Evolutionary conservation across 768 basidiomycete species (phyloP), one percentile per base, ranked within the genome.

Genomic region (Sutorius australiensis): DNA sequence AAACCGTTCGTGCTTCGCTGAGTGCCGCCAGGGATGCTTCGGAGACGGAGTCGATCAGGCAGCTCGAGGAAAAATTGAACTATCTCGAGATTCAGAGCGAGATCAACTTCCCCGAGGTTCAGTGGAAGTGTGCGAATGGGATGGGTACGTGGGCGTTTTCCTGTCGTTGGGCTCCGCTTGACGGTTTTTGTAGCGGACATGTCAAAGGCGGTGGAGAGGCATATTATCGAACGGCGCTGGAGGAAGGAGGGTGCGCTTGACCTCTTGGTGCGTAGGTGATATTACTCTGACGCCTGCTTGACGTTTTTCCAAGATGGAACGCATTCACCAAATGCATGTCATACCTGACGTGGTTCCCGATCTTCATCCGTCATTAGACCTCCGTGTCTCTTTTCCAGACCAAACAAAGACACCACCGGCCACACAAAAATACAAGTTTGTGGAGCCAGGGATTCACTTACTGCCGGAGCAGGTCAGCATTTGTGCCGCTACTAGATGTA

Each of bases 271-370:
- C 13, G 53, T 32, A 12, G 16, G 39, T 28, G 6, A 13, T 28
- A 12, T 9, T 21, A 21, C 3, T 12, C 39, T 12, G 1, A 45
- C 27, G 28, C 43, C 13, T 19, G 21, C n/a, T 41, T 30, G 46
- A 21, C 32, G 9, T 9, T 11, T 37, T 17, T 30, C 30, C 7
- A 64, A 94, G 88, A 97, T 97, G 92, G 90, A 97, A 65, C 87
- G 95, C 64, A 64, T 98, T 41, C 78, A 92, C 60, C 90, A 94
- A 72, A 92, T 97, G 92, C 73, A 85, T 46, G 85, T 98, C 52
- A 77, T 97, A 2, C 95, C 95, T 0, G 95, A 99, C 64, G 73
- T 95, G 11, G 67, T 98, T 16, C 82, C 89, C 1, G 73, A 73
- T 34, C 65, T 95, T 8, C 80, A 78, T 46, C 92, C 92, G 0